Evolutionary conservation across 225 moss, liverwort and hornwort species (phyloP), one percentile per base, ranked within the genome.

Genomic region (Rhytidiadelphus loreus): DNA sequence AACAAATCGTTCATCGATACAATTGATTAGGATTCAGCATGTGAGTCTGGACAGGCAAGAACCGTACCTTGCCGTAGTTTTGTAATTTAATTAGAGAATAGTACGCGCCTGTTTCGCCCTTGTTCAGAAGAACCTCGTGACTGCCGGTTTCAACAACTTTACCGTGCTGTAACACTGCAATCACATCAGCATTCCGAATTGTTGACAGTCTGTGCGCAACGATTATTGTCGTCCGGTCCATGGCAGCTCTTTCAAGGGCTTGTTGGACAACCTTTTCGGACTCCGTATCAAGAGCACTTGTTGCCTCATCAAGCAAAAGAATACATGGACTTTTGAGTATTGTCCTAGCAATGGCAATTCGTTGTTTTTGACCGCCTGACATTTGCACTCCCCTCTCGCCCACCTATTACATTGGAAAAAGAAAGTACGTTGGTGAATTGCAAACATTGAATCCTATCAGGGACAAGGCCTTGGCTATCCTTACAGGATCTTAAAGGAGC

Each of bases 241-340:
- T 69, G 70, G 94, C 90, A 86, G 88, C 88, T 50, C 88, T 91
- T 82, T 94, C 92, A 46, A 97, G 90, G 73, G 95, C 94, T 56
- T 94, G 91, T 60, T 94, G 92, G 17, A 96, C 91, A 61, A 93
- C 87, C 58, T 86, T 89, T 90, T 97, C 95, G 57, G 95, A 93
- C 88, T 94, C 92, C 13, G 89, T 86, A 83, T 96, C 96, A 84
- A 97, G 91, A 87, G 96, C 93, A 93, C 95, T 95, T 32, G 94
- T 97, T 68, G 96, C 96, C 87, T 96, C 97, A 41, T 97, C 97
- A 48, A 97, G 92, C 37, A 96, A 88, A 73, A 95, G 88, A 74
- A 97, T 93, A 44, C 89, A 57, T 65, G 96, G 96, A 53, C 87
- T 94, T 83, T 94, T 97, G 62, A 97, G 88, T 72, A 96, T 94